phyloP scores from a whole-genome alignment of 345 rosid genomes.

The Salix caprea region DNA sequence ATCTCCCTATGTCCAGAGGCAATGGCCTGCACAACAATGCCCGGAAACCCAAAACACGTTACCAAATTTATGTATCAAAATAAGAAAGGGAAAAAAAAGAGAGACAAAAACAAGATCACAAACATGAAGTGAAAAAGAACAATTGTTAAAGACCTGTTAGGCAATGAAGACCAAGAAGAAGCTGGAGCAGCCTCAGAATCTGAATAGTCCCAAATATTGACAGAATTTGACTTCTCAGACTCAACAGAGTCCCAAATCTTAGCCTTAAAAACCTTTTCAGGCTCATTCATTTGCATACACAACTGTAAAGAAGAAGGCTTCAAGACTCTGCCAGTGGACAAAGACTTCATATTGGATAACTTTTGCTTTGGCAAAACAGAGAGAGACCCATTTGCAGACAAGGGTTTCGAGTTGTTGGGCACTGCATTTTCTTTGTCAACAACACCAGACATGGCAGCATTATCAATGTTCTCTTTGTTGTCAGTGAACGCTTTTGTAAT shows the following conservation, averaged over 20 bases:
- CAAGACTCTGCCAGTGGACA: slow-evolving; percentile 51
- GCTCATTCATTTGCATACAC: slow-evolving; percentile 77
- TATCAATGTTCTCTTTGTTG: slow-evolving; percentile 44
- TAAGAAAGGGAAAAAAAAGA: neutral
- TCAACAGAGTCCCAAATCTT: slow-evolving; percentile 55
- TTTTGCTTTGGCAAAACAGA: slow-evolving; percentile 25
- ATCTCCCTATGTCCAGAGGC: slow-evolving; percentile 85
- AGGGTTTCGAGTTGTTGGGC: slow-evolving; percentile 35
- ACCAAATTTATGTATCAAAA: neutral
- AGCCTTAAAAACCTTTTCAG: slow-evolving; percentile 48
- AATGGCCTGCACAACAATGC: slow-evolving; percentile 74
- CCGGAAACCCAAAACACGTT: slow-evolving; percentile 35
- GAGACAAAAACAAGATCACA: neutral
- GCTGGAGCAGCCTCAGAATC: slow-evolving; percentile 97
- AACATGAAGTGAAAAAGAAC: neutral
- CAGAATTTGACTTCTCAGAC: slow-evolving; percentile 60
- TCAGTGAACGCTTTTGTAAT: slow-evolving; percentile 7
- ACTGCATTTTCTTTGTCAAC: slow-evolving; percentile 42
- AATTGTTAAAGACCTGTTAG: slow-evolving; percentile 49
- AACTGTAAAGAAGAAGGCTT: slow-evolving; percentile 74
- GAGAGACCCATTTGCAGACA: slow-evolving; percentile 34
- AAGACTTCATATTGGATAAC: slow-evolving; percentile 41
- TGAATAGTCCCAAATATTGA: slow-evolving; percentile 84
- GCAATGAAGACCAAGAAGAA: slow-evolving; percentile 88
- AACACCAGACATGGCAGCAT: slow-evolving; percentile 6